Evolutionary conservation across 306 rosid genomes (phyloP), one percentile per base, ranked within the genome.

Genomic region (Fagus crenata): DNA sequence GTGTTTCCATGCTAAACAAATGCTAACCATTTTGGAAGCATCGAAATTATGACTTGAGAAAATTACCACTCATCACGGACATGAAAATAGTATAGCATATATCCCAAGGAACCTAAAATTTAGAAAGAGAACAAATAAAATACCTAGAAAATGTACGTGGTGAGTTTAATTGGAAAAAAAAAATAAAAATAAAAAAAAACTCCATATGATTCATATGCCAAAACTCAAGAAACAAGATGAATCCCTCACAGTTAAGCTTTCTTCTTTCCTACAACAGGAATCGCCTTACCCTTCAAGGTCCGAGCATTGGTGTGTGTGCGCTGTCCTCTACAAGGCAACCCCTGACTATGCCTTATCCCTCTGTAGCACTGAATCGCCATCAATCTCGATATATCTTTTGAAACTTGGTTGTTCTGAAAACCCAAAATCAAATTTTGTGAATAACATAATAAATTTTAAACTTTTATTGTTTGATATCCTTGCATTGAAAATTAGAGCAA

Each of bases 281-380:
- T 76, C 9, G 72, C 81, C 79, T 80, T 85, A 32, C 82, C 80
- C 85, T 72, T 89, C 85, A 79, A 60, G 64, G 92, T 89, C 77
- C 85, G 84, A 11, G 92, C 86, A 72, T 89, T 89, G 1, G 89
- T 86, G 75, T 86, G 89, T 7, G 89, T 86, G 73, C 92, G 78
- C 77, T 89, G 92, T 49, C 92, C 92, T 14, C 92, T 81, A 76
- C 92, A 89, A 5, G 92, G 92, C 31, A 86, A 74, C 35, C 84
- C 81, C 75, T 82, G 85, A 0, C 60, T 75, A 7, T 89, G 92
- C 75, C 90, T 84, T 41, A 84, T 78, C 74, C 92, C 92, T 83
- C 87, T 79, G 37, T 86, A 85, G 83, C 90, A 82, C 69, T 84
- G 87, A 71, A 89, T 81, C 42, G 78, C 56, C 49, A 75, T 87